These are phyloP conservation scores for Sarocladium oryzae DNA, from an alignment of 2,329 filamentous ascomycete genomes.

Conservation along the genomic window DNA sequence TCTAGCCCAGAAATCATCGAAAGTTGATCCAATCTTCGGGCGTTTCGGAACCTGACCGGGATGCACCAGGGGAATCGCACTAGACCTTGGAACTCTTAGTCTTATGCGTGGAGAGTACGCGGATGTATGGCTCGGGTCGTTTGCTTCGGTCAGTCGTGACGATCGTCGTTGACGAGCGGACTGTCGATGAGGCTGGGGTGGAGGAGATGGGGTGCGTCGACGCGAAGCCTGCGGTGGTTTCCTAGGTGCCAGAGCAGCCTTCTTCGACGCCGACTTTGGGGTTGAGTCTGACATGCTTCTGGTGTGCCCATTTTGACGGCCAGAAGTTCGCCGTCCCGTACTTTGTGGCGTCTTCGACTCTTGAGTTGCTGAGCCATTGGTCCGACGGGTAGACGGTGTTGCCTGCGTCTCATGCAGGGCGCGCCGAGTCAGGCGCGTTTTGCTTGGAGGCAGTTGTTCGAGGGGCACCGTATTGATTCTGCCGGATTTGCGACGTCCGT, in stretches of 20 bases:
- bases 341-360: conserved; percentile 17
- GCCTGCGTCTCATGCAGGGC: conserved; percentile 24
- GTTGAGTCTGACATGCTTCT: conserved; percentile 19
- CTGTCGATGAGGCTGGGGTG: conserved; percentile 30
- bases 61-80: conserved; percentile 50
- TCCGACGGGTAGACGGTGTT: conserved; percentile 16
- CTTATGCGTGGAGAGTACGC: conserved; percentile 40
- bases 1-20: conserved; percentile 51
- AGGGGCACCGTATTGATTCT: conserved; percentile 53
- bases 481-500: conserved; percentile 62
- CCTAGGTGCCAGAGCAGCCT: conserved; percentile 21
- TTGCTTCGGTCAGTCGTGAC: conserved; percentile 30
- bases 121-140: conserved; percentile 15
- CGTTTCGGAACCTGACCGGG: conserved; percentile 49
- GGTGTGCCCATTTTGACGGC: conserved; percentile 17
- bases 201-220: conserved; percentile 35
- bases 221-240: conserved; percentile 27
- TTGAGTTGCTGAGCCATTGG: conserved; percentile 24
- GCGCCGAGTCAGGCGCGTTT: conserved; percentile 46
- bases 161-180: conserved; percentile 37
- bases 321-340: conserved; percentile 14
- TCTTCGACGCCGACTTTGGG: conserved; percentile 25
- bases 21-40: conserved; percentile 45
- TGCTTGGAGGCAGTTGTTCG: conserved; percentile 42
- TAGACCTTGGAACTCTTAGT: conserved; percentile 33